Base-by-base conservation (phyloP, 192 early-diverging fungal species). In the Coemansia sp. region DNA sequence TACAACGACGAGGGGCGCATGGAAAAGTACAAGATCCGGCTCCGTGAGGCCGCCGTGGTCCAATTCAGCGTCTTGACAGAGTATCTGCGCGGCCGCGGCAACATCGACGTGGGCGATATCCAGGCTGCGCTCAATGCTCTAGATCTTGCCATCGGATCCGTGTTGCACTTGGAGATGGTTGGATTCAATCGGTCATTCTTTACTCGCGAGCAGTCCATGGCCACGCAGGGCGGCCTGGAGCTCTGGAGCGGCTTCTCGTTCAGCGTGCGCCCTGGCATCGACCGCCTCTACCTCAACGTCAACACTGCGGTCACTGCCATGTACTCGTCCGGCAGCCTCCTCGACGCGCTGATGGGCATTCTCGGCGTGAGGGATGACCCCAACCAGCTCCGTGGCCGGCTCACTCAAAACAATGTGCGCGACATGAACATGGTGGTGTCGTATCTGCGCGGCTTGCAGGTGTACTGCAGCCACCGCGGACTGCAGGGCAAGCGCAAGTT, bases 91-190 rank as follows among this genome's bases (percentile, higher is more conserved):
- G 73, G 70, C 59, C 37, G 43, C 12, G 36, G 24, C 7, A 56
- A 42, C 49, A 42, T 63, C 37, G 41, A 45, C 11, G 35, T 73
- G 37, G 60, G 62, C 31, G 47, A 71, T 12, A 69, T 77, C 47
- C 64, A 77, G 63, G 71, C 80, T 27, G 76, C 84, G n/a, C 84
- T 93, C 24, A 89, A 81, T 75, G 89, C 88, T 1, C 66, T 93
- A 12, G 96, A 98, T 60, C 84, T 96, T 11, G 81, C 94, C 0
- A 87, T 98, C 54, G 86, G 93, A n/a, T 92, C 96, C 47, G 71
- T 88, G 0, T 90, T 94, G 14, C 88, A 92, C n/a, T 75, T 89
- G 57, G 71, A 83, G 25, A 93, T 90, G 67, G n/a, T n/a, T n/a
- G n/a, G n/a, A n/a, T n/a, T n/a, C n/a, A n/a, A n/a, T n/a, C n/a